Base-by-base conservation (phyloP, 2,329 filamentous ascomycete species). In the Cladosporium sp. region DNA sequence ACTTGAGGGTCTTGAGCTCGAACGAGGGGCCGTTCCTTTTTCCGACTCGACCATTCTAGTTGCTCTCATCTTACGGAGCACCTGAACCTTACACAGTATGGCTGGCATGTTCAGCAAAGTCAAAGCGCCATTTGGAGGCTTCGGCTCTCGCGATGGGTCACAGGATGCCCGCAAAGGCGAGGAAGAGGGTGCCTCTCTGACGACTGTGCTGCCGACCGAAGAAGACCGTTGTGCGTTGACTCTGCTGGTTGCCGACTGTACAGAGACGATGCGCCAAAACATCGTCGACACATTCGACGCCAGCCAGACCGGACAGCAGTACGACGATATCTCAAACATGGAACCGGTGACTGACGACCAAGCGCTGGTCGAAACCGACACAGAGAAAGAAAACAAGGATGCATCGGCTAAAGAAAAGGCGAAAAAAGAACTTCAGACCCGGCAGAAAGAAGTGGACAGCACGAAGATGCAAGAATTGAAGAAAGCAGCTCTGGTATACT, bases 401-500 rank as follows among this genome's bases (percentile, higher is more conserved):
- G 25, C 37, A 11, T 38, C 43, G 5, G 36, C 60, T 40, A 22
- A 40, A 17, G 57, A 64, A n/a, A 68, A 65, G 57, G 61, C 68
- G n/a, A 65, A 67, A 45, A 69, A 67, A 51, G 67, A 69, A 45
- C 67, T 74, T 11, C 69, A 66, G 30, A 65, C 73, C 50, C 68
- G 79, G 43, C 74, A 78, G 66, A 79, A 80, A 63, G 82, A 84
- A 60, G 70, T 84, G 9, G 77, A 75, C 17, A 74, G 74, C 3
- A 75, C 76, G 3, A 77, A 78, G 56, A 80, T 88, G 61, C 75
- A 81, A 59, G 87, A 90, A 66, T 74, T 92, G 66, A 92, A 86
- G 75, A 85, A 83, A 62, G 86, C 88, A 56, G 82, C 86, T 1
- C 71, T 95, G 5, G 76, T 80, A 6, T 86, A 88, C 69, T 96